Conservation (phyloP, 2,329 filamentous ascomycete species). For the Fusarium brachygibbosum region DNA sequence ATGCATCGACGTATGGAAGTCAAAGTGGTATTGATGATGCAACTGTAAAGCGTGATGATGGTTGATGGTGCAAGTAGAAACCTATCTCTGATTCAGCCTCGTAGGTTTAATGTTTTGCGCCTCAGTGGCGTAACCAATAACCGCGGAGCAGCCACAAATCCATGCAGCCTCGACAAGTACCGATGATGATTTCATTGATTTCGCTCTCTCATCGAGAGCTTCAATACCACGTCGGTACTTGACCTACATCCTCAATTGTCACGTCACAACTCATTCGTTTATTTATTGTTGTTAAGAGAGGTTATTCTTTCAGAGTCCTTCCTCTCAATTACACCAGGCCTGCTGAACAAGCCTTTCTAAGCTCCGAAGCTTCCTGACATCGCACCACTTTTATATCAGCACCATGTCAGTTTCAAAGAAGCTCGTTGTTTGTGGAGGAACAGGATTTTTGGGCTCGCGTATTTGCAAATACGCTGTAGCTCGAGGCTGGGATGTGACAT, state of each 20-base stretch:
- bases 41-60: conserved; percentile 3
- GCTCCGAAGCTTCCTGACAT: conserved; percentile 23
- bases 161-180: conserved; percentile 39
- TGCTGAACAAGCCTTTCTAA: conserved; percentile 11
- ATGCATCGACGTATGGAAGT: conserved; percentile 2
- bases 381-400: conserved; percentile 41
- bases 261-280: conserved; percentile 5
- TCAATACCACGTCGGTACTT: conserved; percentile 9
- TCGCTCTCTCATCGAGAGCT: conserved; percentile 28
- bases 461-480: conserved; percentile 92
- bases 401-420: conserved; percentile 75
- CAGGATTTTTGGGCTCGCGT: conserved; percentile 87
- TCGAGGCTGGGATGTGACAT: conserved; percentile 91
- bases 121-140: conserved; percentile 34
- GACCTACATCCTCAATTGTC: conserved; percentile 28
- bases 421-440: conserved; percentile 92
- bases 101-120: conserved; percentile 11
- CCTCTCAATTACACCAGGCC: background rate
- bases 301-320: background rate
- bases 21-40: background rate
- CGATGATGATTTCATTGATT: conserved; percentile 50
- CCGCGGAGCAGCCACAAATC: conserved; percentile 22
- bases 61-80: conserved; percentile 1
- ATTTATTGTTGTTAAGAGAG: background rate
- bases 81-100: conserved; percentile 27